Base-by-base conservation (phyloP, 495 filamentous ascomycete genomes). In the Neurospora terricola region DNA sequence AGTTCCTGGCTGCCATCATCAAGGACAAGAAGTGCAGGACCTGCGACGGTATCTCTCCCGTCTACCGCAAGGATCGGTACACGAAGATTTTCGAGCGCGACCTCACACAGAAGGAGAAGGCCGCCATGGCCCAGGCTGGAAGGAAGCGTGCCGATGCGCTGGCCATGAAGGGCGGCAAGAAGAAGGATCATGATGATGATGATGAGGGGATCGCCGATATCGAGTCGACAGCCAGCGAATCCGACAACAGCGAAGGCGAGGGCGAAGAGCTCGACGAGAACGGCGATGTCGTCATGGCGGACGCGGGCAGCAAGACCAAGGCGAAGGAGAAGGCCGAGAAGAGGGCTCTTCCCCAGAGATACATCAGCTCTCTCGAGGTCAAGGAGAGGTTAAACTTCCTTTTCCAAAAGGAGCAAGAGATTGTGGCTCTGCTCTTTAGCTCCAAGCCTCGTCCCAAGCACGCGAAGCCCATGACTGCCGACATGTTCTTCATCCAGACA, bases 21-120 rank as follows among this genome's bases (percentile, higher is more conserved):
- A 82, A 80, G 70, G 84, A 86, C 38, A 91, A 87, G 78, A 88
- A 87, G 78, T 98, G 96, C 81, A 82, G 81, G 43, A 91, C 86
- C 75, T 99, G 96, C 70, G 80, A 80, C 78, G 91, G 88, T 66
- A 88, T 93, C 42, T 91, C 92, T 30, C 93, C 94, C 23, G 83
- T 81, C 6, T 98, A 91, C 81, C 88, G 94, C 76, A 96, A 95
- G 77, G 94, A 98, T 74, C 87, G 90, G 36, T 94, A 87, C 78
- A 90, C 91, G 75, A 98, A 98, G 81, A 96, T 99, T 71, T 99
- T 98, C 81, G 90, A 94, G 76, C 95, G 93, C 77, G 86, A 91
- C 6, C 81, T 98, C 48, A 81, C 83, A 34, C 77, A 84, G 30
- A 97, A 95, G 80, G 88, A 92, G 6, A 89, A 86, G 76, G 87